phyloP scores from a whole-genome alignment of 2,329 filamentous ascomycete species.

The Botryotinia convoluta region DNA sequence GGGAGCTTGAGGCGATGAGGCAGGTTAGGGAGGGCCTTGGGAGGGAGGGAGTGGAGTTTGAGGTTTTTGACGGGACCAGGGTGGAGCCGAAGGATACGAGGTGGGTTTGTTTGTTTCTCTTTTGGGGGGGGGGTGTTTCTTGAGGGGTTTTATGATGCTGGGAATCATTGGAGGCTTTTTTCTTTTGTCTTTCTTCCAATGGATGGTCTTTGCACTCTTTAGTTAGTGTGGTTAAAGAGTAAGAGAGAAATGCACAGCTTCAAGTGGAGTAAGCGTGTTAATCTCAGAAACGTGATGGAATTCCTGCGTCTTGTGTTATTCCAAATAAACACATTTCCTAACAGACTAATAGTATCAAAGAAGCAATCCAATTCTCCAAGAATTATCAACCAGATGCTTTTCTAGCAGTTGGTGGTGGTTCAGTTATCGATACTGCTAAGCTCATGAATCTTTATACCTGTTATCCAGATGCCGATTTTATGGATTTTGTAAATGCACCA shows the following conservation, averaged over 20 bases:
- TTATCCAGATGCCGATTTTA: conserved; percentile 88
- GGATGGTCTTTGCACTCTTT: neutral
- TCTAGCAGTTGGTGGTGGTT: conserved; percentile 87
- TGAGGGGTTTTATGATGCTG: neutral
- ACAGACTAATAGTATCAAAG: conserved; percentile 61
- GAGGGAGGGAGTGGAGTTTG: conserved; percentile 74
- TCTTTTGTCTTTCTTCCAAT: neutral
- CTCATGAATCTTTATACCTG: conserved; percentile 95
- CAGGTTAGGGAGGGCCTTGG: conserved; percentile 80
- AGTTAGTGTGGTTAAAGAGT: neutral
- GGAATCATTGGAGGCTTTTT: too few species aligned
- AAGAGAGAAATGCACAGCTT: neutral
- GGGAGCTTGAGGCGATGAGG: conserved; percentile 82
- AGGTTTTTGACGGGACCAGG: conserved; percentile 75
- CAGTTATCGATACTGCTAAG: conserved; percentile 97
- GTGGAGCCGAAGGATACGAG: conserved; percentile 88
- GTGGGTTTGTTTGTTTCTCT: conserved; percentile 55
- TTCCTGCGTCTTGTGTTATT: neutral
- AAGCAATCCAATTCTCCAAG: conserved; percentile 84
- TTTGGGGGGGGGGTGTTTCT: neutral
- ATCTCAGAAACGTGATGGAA: neutral
- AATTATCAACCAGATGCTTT: conserved; percentile 82
- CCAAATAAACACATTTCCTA: neutral
- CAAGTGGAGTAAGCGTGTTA: neutral
- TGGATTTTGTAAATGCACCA: conserved; percentile 97